A percentile compares a stretch with the other conserved stretches of the same genome.
phyloP scores from a whole-genome alignment of 495 filamentous ascomycete species.

The Penicillium turbatum region DNA sequence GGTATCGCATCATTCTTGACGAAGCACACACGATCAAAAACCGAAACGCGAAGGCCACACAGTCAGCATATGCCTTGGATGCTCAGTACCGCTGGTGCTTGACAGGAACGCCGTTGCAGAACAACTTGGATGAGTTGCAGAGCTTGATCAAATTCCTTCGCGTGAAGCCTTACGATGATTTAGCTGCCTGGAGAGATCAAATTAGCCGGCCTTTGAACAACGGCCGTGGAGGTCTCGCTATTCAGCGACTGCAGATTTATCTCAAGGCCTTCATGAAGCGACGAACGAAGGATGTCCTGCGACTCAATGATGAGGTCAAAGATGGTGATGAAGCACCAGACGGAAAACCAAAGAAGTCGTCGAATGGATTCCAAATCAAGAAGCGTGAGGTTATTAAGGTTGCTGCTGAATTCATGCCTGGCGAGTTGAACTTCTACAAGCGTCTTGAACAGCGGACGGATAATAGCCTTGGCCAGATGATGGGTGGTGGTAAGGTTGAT shows the following conservation, averaged over 20 bases:
- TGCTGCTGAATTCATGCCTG: constrained; percentile 69
- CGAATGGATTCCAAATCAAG: constrained; percentile 74
- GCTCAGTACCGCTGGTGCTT: constrained; percentile 92
- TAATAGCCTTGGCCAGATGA: constrained; percentile 80
- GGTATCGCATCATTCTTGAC: constrained; percentile 93
- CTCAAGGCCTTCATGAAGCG: constrained; percentile 96
- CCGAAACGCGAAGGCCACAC: constrained; percentile 87
- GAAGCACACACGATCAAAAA: constrained; percentile 99
- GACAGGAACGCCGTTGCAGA: constrained; percentile 94
- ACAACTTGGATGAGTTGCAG: constrained; percentile 95
- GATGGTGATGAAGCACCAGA: constrained; percentile 52
- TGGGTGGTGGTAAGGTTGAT: constrained; percentile 65
- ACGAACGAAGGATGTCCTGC: constrained; percentile 90
- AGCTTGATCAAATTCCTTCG: constrained; percentile 87
- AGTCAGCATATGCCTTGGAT: constrained; percentile 75
- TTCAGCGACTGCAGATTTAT: constrained; percentile 74
- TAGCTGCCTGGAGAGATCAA: constrained; percentile 78
- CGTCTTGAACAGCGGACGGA: constrained; percentile 79
- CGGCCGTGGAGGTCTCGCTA: constrained; percentile 81
- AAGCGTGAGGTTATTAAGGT: constrained; percentile 82
- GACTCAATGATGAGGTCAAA: constrained; percentile 71
- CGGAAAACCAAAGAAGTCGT: constrained; percentile 46
- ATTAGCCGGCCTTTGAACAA: constrained; percentile 83
- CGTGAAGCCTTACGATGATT: constrained; percentile 84
- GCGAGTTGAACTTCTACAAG: constrained; percentile 80